phyloP scores from a whole-genome alignment of 352 stramenopile species.

The Phytophthora litchii region DNA sequence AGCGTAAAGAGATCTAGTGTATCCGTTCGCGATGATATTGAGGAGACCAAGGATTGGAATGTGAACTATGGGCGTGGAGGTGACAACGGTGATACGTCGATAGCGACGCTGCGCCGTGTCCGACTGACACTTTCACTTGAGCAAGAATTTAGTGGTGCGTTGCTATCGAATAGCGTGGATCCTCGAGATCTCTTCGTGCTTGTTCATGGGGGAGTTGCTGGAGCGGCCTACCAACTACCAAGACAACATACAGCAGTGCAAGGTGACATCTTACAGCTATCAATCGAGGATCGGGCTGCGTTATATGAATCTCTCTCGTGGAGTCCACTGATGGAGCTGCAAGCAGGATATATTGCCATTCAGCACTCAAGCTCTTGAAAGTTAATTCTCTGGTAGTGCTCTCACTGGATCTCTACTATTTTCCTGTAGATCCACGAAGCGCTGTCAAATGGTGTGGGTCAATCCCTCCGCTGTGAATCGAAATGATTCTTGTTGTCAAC shows the following conservation, averaged over 20 bases:
- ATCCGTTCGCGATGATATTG: no score
- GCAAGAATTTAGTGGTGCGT: background rate
- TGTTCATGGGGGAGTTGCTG: background rate
- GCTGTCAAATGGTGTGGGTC: background rate
- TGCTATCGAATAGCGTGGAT: background rate
- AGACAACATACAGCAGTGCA: background rate
- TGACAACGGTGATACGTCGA: no score
- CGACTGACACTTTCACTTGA: background rate
- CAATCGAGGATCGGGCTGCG: background rate
- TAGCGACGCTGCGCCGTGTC: background rate
- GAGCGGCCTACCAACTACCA: background rate
- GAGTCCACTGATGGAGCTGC: background rate
- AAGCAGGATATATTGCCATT: background rate
- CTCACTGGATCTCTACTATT: no score
- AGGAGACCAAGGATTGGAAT: no score
- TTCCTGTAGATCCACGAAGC: no score
- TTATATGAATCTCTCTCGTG: background rate
- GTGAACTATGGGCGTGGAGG: no score
- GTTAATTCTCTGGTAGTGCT: no score
- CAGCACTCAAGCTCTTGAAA: background rate
- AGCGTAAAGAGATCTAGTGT: background rate
- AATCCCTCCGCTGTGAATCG: background rate
- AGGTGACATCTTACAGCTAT: background rate
- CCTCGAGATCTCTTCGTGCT: background rate
- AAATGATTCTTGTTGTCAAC: constrained; percentile 2